Evolutionary conservation across 2,329 filamentous ascomycete species (phyloP).

Genomic region (Allantophomopsis cytisporea): DNA sequence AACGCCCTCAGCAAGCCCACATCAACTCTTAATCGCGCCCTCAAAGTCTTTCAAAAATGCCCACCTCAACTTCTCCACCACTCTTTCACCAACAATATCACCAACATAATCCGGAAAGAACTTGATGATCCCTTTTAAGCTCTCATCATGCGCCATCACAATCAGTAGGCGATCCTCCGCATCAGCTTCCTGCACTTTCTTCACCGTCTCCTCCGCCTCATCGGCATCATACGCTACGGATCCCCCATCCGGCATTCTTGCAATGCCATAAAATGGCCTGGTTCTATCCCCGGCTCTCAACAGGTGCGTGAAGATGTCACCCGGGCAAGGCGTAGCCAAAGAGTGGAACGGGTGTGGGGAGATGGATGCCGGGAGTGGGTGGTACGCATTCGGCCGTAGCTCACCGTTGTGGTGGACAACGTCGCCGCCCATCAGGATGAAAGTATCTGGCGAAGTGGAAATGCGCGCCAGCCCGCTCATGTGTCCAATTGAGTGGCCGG

Average conservation of each 20-base stretch:
- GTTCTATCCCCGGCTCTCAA: slow-evolving; percentile 17
- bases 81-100: slow-evolving; percentile 28
- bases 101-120: slow-evolving; percentile 35
- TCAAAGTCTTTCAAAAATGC: slow-evolving; percentile 35
- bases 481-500: slow-evolving; percentile 36
- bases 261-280: slow-evolving; percentile 19
- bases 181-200: slow-evolving; percentile 31
- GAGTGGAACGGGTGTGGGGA: slow-evolving; percentile 23
- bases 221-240: slow-evolving; percentile 13
- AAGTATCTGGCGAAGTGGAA: slow-evolving; percentile 19
- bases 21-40: slow-evolving; percentile 18
- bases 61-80: slow-evolving; percentile 30
- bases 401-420: slow-evolving; percentile 28
- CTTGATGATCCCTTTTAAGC: slow-evolving; percentile 25
- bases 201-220: slow-evolving; percentile 23
- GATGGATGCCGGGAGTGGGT: slow-evolving; percentile 23
- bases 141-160: slow-evolving; percentile 31
- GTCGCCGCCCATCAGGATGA: slow-evolving; percentile 36
- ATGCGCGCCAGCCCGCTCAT: slow-evolving; percentile 33
- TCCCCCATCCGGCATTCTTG: slow-evolving; percentile 6
- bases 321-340: slow-evolving; percentile 22
- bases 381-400: slow-evolving; percentile 26
- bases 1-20: too few species aligned
- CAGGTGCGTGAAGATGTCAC: slow-evolving; percentile 23
- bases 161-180: slow-evolving; percentile 28